phyloP scores from a whole-genome alignment of 352 stramenopile genomes.

The Phytopythium delawarense region DNA sequence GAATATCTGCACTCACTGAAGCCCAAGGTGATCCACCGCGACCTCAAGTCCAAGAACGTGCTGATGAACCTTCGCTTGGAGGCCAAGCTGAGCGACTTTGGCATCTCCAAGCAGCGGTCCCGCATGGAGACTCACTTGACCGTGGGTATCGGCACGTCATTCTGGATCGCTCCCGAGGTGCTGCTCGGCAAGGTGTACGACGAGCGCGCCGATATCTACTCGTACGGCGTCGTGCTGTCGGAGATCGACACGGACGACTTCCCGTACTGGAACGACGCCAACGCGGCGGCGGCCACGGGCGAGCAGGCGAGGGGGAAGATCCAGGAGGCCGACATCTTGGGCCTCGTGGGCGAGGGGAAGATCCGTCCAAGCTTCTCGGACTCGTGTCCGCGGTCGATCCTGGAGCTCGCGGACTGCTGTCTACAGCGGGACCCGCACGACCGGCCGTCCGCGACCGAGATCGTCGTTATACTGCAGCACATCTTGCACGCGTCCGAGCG shows the following conservation, averaged over 20 bases:
- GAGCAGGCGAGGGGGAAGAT: no score
- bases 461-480: no score
- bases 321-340: no score
- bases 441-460: no score
- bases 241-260: slow-evolving; percentile 40
- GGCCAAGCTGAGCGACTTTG: slow-evolving; percentile 45
- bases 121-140: slow-evolving; percentile 43
- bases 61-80: slow-evolving; percentile 10
- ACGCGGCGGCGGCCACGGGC: slow-evolving; percentile 8
- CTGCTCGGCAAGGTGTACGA: slow-evolving; percentile 27
- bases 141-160: slow-evolving; percentile 32
- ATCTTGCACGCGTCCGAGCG: no score
- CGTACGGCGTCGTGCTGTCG: slow-evolving; percentile 36
- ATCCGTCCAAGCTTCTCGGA: no score
- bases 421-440: no score
- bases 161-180: slow-evolving; percentile 36
- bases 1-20: no score
- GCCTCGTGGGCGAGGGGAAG: no score
- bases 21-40: slow-evolving; percentile 30
- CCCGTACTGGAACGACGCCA: slow-evolving; percentile 26
- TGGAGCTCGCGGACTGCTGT: no score
- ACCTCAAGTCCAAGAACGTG: slow-evolving; percentile 43
- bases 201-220: slow-evolving; percentile 34
- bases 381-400: no score
- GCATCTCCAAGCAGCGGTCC: no score